Evolutionary conservation across 2,329 filamentous ascomycete genomes (phyloP).

Genomic region (Parafenestella ontariensis): DNA sequence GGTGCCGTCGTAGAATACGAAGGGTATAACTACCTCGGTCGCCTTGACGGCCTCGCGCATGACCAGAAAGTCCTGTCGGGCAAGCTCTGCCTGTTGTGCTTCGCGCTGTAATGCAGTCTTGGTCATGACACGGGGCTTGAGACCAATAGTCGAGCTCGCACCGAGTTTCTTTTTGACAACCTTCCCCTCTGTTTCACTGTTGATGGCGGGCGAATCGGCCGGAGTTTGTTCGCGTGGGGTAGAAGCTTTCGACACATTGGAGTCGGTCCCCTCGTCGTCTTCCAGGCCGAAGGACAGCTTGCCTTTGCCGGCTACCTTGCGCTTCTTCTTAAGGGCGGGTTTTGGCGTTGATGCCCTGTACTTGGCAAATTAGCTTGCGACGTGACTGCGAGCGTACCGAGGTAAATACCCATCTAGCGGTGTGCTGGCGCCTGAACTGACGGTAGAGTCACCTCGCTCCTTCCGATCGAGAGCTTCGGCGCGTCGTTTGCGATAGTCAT

Average conservation of each 20-base stretch:
- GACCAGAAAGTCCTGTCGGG: constrained; percentile 80
- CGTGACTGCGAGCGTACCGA: not conserved
- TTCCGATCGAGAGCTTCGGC: constrained; percentile 93
- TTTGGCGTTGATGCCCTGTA: constrained; percentile 61
- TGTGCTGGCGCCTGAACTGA: constrained; percentile 59
- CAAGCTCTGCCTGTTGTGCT: constrained; percentile 74
- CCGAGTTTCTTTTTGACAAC: constrained; percentile 60
- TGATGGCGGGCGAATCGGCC: constrained; percentile 44
- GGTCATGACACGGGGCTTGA: constrained; percentile 73
- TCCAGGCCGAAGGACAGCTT: constrained; percentile 74
- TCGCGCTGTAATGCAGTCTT: constrained; percentile 80
- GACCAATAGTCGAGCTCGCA: constrained; percentile 65
- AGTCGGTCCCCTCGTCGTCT: constrained; percentile 68
- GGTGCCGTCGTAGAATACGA: constrained; percentile 96
- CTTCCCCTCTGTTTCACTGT: constrained; percentile 38
- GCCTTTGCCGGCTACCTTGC: constrained; percentile 60
- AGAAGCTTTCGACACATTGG: constrained; percentile 45
- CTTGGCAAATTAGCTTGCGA: constrained; percentile 61
- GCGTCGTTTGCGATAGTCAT: constrained; percentile 94
- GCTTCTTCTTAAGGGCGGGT: constrained; percentile 65
- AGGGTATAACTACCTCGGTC: constrained; percentile 89
- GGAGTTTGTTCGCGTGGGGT: constrained; percentile 50
- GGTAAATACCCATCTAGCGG: constrained; percentile 66
- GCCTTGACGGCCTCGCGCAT: constrained; percentile 87
- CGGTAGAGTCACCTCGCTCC: constrained; percentile 78